A percentile compares a stretch with the other conserved stretches of the same genome.
These are phyloP conservation scores for Aspergillus caelatus DNA, from an alignment of 2,329 filamentous ascomycete genomes.

Conservation along the genomic window DNA sequence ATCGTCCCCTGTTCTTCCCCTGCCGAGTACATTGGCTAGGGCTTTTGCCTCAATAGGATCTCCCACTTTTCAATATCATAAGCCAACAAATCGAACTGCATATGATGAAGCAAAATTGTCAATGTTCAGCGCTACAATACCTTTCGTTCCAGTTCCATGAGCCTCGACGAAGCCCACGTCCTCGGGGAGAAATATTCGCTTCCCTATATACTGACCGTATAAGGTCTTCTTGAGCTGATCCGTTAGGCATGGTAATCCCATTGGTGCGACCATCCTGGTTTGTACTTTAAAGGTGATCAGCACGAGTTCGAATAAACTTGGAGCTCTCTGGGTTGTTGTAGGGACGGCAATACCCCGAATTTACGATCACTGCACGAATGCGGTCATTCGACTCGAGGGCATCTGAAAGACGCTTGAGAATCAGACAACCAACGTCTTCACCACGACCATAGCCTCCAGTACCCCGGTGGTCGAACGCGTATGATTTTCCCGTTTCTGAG, in stretches of 20 bases:
- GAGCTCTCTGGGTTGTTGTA: not conserved
- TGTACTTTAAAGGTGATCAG: not conserved
- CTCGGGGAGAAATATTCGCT: slow-evolving; percentile 18
- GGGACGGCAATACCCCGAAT: slow-evolving; percentile 23
- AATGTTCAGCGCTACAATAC: not conserved
- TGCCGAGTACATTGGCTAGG: slow-evolving; percentile 13
- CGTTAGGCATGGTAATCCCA: slow-evolving; percentile 38
- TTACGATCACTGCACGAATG: slow-evolving; percentile 26
- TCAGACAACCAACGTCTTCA: slow-evolving; percentile 48
- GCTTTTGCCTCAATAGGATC: slow-evolving; percentile 23
- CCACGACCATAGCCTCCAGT: slow-evolving; percentile 51
- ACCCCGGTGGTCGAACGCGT: not conserved
- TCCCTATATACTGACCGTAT: slow-evolving; percentile 25
- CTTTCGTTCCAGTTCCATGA: slow-evolving; percentile 40
- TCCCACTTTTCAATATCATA: slow-evolving; percentile 32
- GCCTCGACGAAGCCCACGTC: slow-evolving; percentile 38
- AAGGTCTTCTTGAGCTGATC: slow-evolving; percentile 38
- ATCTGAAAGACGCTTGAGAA: slow-evolving; percentile 50
- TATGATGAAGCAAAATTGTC: not conserved
- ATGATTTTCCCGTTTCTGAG: not conserved
- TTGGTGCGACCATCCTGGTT: not conserved
- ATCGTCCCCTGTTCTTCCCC: not conserved
- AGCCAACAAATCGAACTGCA: slow-evolving; percentile 26
- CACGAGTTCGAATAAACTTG: not conserved
- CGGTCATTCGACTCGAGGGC: slow-evolving; percentile 51